These are phyloP conservation scores for Lathyrus aphaca DNA, from an alignment of 306 rosid genomes.

Conservation along the genomic window DNA sequence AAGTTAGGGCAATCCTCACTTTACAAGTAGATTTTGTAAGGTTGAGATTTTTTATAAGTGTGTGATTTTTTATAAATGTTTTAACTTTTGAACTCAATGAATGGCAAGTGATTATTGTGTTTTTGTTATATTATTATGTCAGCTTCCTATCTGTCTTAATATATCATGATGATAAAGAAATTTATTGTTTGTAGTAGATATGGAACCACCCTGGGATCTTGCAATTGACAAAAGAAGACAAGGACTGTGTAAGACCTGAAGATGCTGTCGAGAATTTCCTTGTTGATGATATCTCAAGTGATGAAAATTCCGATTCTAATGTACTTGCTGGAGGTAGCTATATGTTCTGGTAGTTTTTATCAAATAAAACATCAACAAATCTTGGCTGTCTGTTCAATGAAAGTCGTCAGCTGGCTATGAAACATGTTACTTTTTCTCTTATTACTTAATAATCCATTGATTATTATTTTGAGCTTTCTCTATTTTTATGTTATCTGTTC, in stretches of 20 bases:
- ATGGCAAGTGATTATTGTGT: constrained; percentile 24
- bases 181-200: constrained; percentile 66
- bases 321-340: constrained; percentile 69
- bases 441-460: constrained; percentile 6
- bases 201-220: constrained; percentile 99
- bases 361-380: neutral
- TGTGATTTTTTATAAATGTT: neutral
- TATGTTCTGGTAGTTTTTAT: constrained; percentile 20
- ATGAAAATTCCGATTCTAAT: constrained; percentile 80
- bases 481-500: constrained; percentile 14
- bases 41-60: neutral
- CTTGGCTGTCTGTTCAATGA: constrained; percentile 22
- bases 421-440: constrained; percentile 12
- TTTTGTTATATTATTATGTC: constrained; percentile 25
- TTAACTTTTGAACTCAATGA: constrained; percentile 21
- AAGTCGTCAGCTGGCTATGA: constrained; percentile 24
- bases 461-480: neutral
- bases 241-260: constrained; percentile 64
- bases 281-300: constrained; percentile 92
- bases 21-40: too few relatives aligned
- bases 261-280: constrained; percentile 87
- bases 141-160: constrained; percentile 35
- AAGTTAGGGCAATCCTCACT: too few relatives aligned
- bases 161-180: constrained; percentile 27
- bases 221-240: constrained; percentile 88